phyloP scores from a whole-genome alignment of 163 green algal species.

The Coccomyxa subellipsoidea region DNA sequence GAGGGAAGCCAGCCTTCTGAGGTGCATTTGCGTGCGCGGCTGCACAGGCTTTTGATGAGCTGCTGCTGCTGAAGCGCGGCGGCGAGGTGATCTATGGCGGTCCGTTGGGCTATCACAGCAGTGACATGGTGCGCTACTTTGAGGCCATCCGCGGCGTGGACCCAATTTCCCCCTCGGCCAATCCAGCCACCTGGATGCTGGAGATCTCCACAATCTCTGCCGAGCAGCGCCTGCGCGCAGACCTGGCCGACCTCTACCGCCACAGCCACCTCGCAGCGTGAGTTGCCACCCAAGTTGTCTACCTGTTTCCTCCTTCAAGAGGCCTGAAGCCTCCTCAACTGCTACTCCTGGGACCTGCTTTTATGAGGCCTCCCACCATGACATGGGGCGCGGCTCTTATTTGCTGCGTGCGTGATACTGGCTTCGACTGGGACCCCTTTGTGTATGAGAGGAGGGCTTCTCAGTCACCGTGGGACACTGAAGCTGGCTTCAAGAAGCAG shows the following conservation, averaged over 20 bases:
- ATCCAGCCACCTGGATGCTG: constrained; percentile 48
- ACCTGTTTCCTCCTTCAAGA: not conserved
- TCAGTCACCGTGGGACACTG: no score
- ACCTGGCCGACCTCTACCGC: constrained; percentile 33
- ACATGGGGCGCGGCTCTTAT: no score
- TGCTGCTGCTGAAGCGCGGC: constrained; percentile 75
- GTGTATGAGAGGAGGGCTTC: no score
- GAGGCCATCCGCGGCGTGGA: constrained; percentile 30
- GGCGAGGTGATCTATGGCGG: constrained; percentile 68
- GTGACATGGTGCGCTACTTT: constrained; percentile 20
- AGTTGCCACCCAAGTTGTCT: not conserved
- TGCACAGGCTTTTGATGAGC: constrained; percentile 62
- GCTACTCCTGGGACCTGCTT: no score
- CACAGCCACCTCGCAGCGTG: not conserved
- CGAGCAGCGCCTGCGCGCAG: constrained; percentile 24
- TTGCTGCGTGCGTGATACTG: no score
- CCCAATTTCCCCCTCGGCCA: constrained; percentile 6
- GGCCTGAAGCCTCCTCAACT: no score
- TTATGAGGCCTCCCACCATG: no score
- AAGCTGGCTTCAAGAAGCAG: no score
- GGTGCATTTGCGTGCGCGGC: not conserved
- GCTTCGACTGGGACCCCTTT: no score
- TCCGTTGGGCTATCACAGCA: constrained; percentile 4
- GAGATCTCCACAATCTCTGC: constrained; percentile 18
- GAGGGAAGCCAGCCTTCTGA: not conserved